These are phyloP conservation scores for Globisporangium middletonii DNA, from an alignment of 352 stramenopile species.

Conservation along the genomic window DNA sequence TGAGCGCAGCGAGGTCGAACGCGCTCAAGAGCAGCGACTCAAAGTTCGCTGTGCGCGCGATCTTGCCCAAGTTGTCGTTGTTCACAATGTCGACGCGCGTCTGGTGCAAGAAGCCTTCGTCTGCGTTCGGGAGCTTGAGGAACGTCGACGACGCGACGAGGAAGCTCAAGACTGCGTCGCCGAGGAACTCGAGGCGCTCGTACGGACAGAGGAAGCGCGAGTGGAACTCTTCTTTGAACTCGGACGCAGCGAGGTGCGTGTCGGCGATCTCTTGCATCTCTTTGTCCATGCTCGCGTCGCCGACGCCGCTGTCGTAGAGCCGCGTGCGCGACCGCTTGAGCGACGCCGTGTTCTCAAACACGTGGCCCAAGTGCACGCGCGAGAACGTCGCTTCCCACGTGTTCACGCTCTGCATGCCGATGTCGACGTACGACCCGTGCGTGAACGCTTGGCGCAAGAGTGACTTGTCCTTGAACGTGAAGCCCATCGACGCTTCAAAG, in stretches of 20 bases:
- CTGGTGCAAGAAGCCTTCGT: conserved; percentile 66
- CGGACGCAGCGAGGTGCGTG: conserved; percentile 44
- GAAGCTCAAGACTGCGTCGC: conserved; percentile 80
- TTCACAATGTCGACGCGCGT: conserved; percentile 70
- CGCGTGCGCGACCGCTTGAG: conserved; percentile 56
- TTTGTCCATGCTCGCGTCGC: conserved; percentile 16
- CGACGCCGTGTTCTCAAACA: conserved; percentile 56
- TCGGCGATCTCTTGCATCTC: conserved; percentile 49
- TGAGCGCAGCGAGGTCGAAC: conserved; percentile 52
- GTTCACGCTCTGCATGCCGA: conserved; percentile 83
- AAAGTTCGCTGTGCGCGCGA: conserved; percentile 70
- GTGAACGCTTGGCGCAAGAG: conserved; percentile 81
- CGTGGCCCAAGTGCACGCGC: conserved; percentile 64
- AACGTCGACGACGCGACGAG: conserved; percentile 76
- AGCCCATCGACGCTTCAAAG: conserved; percentile 56
- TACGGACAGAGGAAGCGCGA: conserved; percentile 76
- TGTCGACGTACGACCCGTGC: conserved; percentile 77
- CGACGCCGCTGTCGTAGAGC: conserved; percentile 28
- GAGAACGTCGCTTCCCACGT: conserved; percentile 68
- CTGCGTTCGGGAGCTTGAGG: conserved; percentile 60
- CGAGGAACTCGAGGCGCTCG: conserved; percentile 80
- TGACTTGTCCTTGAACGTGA: conserved; percentile 68
- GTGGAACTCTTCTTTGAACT: conserved; percentile 77
- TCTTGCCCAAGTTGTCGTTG: conserved; percentile 70
- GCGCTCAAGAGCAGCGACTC: conserved; percentile 65